Conservation (phyloP, 2,329 filamentous ascomycete species). For the Aspergillus latus region DNA sequence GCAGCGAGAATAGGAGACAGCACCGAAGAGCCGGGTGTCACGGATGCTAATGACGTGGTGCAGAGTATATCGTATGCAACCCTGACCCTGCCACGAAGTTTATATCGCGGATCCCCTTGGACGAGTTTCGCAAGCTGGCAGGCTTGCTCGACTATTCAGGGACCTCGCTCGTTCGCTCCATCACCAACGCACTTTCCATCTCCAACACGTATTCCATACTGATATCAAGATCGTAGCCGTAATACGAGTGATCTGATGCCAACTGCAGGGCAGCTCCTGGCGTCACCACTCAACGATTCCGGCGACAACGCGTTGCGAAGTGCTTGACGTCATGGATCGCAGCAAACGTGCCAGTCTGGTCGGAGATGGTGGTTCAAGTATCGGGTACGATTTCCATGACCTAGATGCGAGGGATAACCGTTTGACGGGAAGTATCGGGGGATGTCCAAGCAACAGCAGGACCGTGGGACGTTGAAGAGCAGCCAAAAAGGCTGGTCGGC, state of each 20-base stretch:
- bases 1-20: conserved; percentile 13
- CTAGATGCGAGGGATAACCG: neutral
- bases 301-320: neutral
- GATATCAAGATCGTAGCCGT: too few relatives aligned
- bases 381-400: neutral
- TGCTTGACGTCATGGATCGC: conserved; percentile 2
- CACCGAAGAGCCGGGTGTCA: too few relatives aligned
- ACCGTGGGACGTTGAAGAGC: neutral
- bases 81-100: conserved; percentile 12
- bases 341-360: neutral
- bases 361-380: neutral
- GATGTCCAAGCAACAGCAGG: neutral
- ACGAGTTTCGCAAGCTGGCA: neutral
- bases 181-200: too few relatives aligned
- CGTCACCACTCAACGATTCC: neutral
- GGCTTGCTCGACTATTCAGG: too few relatives aligned
- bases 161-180: too few relatives aligned
- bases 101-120: conserved; percentile 3
- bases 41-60: conserved; percentile 17
- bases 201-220: too few relatives aligned
- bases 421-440: neutral
- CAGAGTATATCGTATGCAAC: conserved; percentile 17
- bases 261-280: neutral
- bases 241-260: neutral
- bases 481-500: neutral